Base-by-base conservation (phyloP, 2,329 filamentous ascomycete species). In the Zopfia rhizophila region DNA sequence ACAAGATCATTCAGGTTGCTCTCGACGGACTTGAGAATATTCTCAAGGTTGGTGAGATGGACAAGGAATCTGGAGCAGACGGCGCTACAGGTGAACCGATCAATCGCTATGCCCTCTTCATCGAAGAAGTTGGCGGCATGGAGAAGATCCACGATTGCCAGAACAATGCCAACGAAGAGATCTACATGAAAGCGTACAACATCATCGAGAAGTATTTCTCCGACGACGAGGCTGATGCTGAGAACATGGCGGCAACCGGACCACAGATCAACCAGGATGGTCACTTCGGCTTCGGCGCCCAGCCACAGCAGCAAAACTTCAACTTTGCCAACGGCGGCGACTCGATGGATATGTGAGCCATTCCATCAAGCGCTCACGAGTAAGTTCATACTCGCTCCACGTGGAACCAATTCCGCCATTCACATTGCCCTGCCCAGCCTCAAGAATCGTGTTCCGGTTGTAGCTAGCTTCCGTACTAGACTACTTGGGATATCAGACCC, bases 161-260 rank as follows among this genome's bases (percentile, higher is more conserved):
- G 82, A 97, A 95, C 81, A 99, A 99, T 68, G 93, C 93, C 80
- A 99, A 99, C 78, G 94, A 99, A 78, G 94, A 99, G 78, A 99
- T 99, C 64, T 99, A 99, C 83, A 97, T 99, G 93, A 99, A 99
- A 86, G 94, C 94, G 0, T 99, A 97, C 83, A 97, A 96, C 83
- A 99, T 99, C 76, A 99, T 99, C 61, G 94, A 99, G 83, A 97
- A 97, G 81, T 99, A 99, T 84, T 99, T 99, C 80, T 97, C 92
- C 0, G 94, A 99, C 67, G 94, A 99, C 61, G 94, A 97, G 44
- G 94, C 96, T 70, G 83, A 82, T 53, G 84, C 77, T 33, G 91
- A 92, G 56, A 70, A 70, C 64, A 91, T 91, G 60, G 90, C 91
- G 53, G 90, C 95, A 65, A 83, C 91, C 74, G 88, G 83, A 51